A percentile compares a stretch with the other conserved stretches of the same genome.
These are phyloP conservation scores for Pisolithus tinctorius DNA, from an alignment of 768 basidiomycete genomes.

Conservation along the genomic window DNA sequence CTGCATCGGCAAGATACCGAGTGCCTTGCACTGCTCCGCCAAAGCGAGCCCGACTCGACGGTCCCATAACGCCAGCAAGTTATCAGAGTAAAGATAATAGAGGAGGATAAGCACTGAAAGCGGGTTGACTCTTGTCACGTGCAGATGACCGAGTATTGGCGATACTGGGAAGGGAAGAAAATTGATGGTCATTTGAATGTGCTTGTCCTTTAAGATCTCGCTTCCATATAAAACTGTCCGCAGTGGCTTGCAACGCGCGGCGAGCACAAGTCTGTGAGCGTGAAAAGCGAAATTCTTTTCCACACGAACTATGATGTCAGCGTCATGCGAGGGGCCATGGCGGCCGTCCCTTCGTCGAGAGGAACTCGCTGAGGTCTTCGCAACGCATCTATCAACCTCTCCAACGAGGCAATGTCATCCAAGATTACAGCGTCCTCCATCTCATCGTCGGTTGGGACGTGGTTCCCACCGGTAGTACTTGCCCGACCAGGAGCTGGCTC, in stretches of 20 bases:
- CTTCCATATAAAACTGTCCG: constrained; percentile 34
- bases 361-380: no score
- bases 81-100: constrained; percentile 85
- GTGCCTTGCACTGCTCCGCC: constrained; percentile 29
- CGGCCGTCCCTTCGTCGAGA: constrained; percentile 5
- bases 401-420: constrained; percentile 29
- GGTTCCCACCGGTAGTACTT: background rate
- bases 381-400: constrained; percentile 15
- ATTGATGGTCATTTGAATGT: constrained; percentile 26
- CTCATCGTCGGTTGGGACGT: constrained; percentile 27
- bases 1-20: constrained; percentile 37
- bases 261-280: constrained; percentile 62
- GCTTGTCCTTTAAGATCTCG: constrained; percentile 19
- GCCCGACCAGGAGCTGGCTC: background rate
- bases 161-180: constrained; percentile 8
- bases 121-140: constrained; percentile 51
- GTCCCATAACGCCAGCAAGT: constrained; percentile 81
- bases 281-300: constrained; percentile 42
- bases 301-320: constrained; percentile 54
- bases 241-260: constrained; percentile 48
- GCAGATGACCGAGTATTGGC: constrained; percentile 5
- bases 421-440: constrained; percentile 31
- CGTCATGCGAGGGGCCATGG: constrained; percentile 31
- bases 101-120: constrained; percentile 70
- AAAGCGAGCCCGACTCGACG: constrained; percentile 48